These are phyloP conservation scores for Metahyphopichia silvanorum DNA, from an alignment of 805 yeast genomes.

Conservation along the genomic window DNA sequence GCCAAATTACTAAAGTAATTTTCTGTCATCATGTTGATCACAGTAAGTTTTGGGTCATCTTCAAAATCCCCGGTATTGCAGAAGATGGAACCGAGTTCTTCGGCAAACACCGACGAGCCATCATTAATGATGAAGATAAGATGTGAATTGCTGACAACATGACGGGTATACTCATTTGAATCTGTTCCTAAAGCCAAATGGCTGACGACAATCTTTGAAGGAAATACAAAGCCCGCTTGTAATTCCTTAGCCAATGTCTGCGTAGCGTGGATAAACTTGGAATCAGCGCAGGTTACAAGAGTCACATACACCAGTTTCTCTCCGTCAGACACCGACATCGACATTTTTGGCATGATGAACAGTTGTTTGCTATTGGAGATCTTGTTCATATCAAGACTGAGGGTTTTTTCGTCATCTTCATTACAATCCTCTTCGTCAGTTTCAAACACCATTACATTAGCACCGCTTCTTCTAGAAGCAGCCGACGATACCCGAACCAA, in stretches of 20 bases:
- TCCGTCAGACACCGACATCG: slow-evolving; percentile 24
- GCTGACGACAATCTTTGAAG: too few relatives aligned
- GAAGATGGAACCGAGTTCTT: slow-evolving; percentile 16
- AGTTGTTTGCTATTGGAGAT: slow-evolving; percentile 11
- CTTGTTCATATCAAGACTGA: slow-evolving; percentile 2
- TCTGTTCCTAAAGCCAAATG: too few relatives aligned
- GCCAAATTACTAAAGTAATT: slow-evolving; percentile 39
- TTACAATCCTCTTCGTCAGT: slow-evolving; percentile 35
- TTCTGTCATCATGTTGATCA: slow-evolving; percentile 36
- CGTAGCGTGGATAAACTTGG: too few relatives aligned
- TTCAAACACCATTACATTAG: slow-evolving; percentile 36
- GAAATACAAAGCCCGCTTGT: too few relatives aligned
- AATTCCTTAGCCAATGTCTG: too few relatives aligned
- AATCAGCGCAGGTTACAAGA: too few relatives aligned
- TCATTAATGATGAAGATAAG: slow-evolving; percentile 36
- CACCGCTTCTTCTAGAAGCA: slow-evolving; percentile 14
- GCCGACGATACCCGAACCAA: slow-evolving; percentile 20
- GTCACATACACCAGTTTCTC: too few relatives aligned
- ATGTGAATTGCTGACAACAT: slow-evolving; percentile 23
- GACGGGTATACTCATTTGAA: too few relatives aligned
- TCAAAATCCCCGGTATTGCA: slow-evolving; percentile 5
- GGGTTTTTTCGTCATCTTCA: slow-evolving; percentile 10
- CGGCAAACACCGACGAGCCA: slow-evolving; percentile 29
- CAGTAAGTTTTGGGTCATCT: slow-evolving; percentile 23
- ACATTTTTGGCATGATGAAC: slow-evolving; percentile 39